Evolutionary conservation across 495 filamentous ascomycete species (phyloP).

Genomic region (Hypoxylon trugodes): DNA sequence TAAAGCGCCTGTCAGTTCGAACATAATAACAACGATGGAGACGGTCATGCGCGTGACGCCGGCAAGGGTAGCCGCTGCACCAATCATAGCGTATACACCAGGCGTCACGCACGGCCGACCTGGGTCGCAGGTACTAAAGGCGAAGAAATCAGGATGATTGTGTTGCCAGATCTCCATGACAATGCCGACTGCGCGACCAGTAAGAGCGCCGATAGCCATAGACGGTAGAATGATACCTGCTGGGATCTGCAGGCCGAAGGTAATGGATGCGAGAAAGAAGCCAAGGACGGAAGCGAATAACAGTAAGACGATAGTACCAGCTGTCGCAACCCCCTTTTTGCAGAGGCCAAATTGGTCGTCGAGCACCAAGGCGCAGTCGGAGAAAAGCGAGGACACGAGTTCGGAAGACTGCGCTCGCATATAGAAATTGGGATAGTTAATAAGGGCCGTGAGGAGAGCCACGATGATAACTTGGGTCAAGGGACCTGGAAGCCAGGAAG

Average conservation of each 20-base stretch:
- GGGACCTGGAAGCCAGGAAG: slow-evolving; percentile 68
- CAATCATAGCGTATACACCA: slow-evolving; percentile 95
- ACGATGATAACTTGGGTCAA: slow-evolving; percentile 78
- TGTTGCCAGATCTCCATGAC: slow-evolving; percentile 89
- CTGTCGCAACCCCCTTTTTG: slow-evolving; percentile 73
- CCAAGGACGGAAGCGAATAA: slow-evolving; percentile 81
- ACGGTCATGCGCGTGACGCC: slow-evolving; percentile 97
- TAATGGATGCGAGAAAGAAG: slow-evolving; percentile 85
- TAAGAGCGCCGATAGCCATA: slow-evolving; percentile 94
- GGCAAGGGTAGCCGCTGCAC: slow-evolving; percentile 93
- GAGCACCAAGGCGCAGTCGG: slow-evolving; percentile 79
- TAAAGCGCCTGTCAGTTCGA: slow-evolving; percentile 93
- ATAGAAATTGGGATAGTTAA: slow-evolving; percentile 95
- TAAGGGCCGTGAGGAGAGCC: slow-evolving; percentile 79
- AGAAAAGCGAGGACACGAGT: slow-evolving; percentile 90
- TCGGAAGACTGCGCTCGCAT: slow-evolving; percentile 93
- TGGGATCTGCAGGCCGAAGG: slow-evolving; percentile 96
- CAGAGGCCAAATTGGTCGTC: slow-evolving; percentile 91
- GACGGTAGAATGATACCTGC: slow-evolving; percentile 96
- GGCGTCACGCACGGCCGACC: slow-evolving; percentile 93
- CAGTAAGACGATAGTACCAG: slow-evolving; percentile 79
- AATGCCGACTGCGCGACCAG: slow-evolving; percentile 90
- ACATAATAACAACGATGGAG: slow-evolving; percentile 99
- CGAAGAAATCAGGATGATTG: slow-evolving; percentile 75
- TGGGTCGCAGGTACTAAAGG: slow-evolving; percentile 83